These are phyloP conservation scores for Hortaea sp. DNA, from an alignment of 2,329 filamentous ascomycete genomes.

Conservation along the genomic window DNA sequence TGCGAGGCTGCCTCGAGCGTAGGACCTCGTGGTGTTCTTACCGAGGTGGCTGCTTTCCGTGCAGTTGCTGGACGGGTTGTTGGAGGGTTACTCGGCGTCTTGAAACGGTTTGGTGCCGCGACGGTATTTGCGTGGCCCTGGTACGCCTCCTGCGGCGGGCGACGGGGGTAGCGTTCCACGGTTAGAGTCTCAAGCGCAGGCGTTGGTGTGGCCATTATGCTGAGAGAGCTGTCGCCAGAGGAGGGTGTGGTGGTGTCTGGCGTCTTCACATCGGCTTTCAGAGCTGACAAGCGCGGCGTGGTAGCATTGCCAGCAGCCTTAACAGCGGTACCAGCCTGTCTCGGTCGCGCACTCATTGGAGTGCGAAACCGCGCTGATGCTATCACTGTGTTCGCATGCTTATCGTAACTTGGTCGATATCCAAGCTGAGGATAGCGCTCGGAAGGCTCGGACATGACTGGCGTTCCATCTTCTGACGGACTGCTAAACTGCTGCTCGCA, in stretches of 20 bases:
- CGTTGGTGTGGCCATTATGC: background rate
- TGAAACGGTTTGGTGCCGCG: background rate
- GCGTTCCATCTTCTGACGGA: background rate
- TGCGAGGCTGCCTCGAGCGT: background rate
- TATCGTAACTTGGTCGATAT: slow-evolving; percentile 1
- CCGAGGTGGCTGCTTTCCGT: slow-evolving; percentile 6
- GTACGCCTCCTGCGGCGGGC: background rate
- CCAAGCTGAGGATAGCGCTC: slow-evolving; percentile 7
- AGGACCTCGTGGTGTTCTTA: background rate
- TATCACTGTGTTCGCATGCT: slow-evolving; percentile 8
- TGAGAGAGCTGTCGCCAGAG: background rate
- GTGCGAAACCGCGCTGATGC: slow-evolving; percentile 5
- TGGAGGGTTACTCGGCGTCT: slow-evolving; percentile 10
- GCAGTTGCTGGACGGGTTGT: background rate
- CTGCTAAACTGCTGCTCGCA: background rate
- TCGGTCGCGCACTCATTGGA: background rate
- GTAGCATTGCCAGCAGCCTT: background rate
- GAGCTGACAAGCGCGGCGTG: slow-evolving; percentile 4
- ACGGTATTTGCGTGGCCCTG: slow-evolving; percentile 8
- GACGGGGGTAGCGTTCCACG: slow-evolving; percentile 5
- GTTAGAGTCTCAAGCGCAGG: background rate
- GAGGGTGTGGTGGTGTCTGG: background rate
- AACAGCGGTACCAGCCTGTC: slow-evolving; percentile 2
- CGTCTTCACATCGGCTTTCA: background rate
- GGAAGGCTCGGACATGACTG: background rate